Conservation (phyloP, 352 stramenopile species). For the Halophytophthora batemanensis region DNA sequence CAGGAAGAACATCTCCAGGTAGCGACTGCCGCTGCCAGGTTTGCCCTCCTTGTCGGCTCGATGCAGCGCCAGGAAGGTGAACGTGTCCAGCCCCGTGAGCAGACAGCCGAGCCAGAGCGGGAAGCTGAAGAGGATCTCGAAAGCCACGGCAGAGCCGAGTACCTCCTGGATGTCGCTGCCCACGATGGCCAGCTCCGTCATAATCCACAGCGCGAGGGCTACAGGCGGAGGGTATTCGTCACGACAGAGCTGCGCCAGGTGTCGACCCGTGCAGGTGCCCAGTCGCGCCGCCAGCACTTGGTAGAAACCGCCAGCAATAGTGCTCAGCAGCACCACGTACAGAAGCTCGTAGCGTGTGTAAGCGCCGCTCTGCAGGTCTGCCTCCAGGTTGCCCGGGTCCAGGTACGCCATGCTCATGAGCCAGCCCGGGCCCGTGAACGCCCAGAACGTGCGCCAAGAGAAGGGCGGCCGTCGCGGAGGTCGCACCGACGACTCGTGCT, state of each 20-base stretch:
- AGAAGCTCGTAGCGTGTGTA: constrained; percentile 84
- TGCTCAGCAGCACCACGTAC: constrained; percentile 85
- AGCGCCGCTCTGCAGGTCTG: constrained; percentile 87
- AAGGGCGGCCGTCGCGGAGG: constrained; percentile 19
- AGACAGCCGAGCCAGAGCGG: constrained; percentile 79
- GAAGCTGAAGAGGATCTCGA: constrained; percentile 68
- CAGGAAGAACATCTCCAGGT: constrained; percentile 85
- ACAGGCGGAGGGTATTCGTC: constrained; percentile 55
- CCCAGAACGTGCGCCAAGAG: constrained; percentile 58
- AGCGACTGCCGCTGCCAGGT: constrained; percentile 14
- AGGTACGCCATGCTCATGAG: constrained; percentile 88
- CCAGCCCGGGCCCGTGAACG: constrained; percentile 52
- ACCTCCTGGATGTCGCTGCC: constrained; percentile 86
- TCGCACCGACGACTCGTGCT: no score
- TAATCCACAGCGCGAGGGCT: constrained; percentile 70
- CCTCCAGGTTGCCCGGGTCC: constrained; percentile 91
- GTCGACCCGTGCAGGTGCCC: constrained; percentile 79
- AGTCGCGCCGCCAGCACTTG: constrained; percentile 87
- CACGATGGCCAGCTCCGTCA: constrained; percentile 88
- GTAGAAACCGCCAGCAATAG: constrained; percentile 79
- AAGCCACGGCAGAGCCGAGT: constrained; percentile 71
- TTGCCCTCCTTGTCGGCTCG: constrained; percentile 39
- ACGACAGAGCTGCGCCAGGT: constrained; percentile 77
- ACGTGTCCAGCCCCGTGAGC: constrained; percentile 66
- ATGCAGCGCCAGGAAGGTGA: constrained; percentile 90